A percentile compares a stretch with the other conserved stretches of the same genome.
Conservation (phyloP, 2,329 filamentous ascomycete genomes). For the Arthroderma sp. region DNA sequence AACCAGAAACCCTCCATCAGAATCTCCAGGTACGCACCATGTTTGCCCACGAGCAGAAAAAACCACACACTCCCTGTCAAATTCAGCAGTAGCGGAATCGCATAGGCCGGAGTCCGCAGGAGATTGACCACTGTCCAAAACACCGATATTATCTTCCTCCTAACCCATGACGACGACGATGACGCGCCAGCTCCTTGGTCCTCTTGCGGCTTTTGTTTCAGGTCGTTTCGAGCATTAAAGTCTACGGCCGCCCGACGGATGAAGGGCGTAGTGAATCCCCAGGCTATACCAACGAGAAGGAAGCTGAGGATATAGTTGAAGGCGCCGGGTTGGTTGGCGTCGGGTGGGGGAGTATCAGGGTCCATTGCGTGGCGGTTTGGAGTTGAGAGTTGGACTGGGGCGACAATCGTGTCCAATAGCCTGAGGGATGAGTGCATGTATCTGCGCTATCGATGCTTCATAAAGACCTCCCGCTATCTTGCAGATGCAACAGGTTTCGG, state of each 20-base stretch:
- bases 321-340: slow-evolving; percentile 23
- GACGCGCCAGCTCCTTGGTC: neutral
- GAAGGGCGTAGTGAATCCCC: slow-evolving; percentile 87
- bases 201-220: neutral
- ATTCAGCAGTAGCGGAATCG: slow-evolving; percentile 72
- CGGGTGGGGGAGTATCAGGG: slow-evolving; percentile 17
- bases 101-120: slow-evolving; percentile 68
- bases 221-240: slow-evolving; percentile 46
- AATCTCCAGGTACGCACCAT: slow-evolving; percentile 47
- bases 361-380: slow-evolving; percentile 16
- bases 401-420: no score
- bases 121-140: slow-evolving; percentile 68
- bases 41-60: slow-evolving; percentile 82
- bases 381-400: neutral
- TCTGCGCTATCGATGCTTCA: no score
- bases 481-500: no score
- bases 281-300: slow-evolving; percentile 78
- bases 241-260: slow-evolving; percentile 72
- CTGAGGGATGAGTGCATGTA: no score
- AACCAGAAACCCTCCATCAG: no score
- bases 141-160: slow-evolving; percentile 47
- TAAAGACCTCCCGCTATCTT: no score
- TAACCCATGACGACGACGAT: slow-evolving; percentile 43
- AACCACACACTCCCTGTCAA: slow-evolving; percentile 94
- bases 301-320: slow-evolving; percentile 83